A percentile compares a stretch with the other conserved stretches of the same genome.
Evolutionary conservation across 257 asterid genomes (phyloP).

Genomic region (Solanum chiquidenum): DNA sequence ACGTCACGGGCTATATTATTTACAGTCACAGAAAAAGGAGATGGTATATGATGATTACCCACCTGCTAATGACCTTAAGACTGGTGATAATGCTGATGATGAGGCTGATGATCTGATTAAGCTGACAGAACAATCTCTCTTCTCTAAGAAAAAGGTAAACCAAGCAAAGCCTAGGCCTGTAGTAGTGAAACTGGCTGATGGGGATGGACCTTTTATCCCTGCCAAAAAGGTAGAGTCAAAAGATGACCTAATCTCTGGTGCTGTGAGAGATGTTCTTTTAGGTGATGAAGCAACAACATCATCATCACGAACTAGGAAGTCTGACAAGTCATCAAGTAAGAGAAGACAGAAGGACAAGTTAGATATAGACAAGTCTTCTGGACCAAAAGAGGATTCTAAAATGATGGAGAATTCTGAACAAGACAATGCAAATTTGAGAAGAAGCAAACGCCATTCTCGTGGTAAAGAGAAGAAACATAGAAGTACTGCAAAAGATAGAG

Average conservation of each 20-base stretch:
- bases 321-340: conserved; percentile 32
- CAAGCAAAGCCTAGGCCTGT: conserved; percentile 73
- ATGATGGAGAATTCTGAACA: conserved; percentile 19
- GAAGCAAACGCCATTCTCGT: conserved; percentile 33
- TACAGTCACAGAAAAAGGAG: conserved; percentile 48
- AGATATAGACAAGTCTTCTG: conserved; percentile 10
- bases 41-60: conserved; percentile 44
- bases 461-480: conserved; percentile 50
- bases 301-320: conserved; percentile 27
- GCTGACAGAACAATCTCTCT: conserved; percentile 67
- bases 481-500: conserved; percentile 35
- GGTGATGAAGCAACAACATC: conserved; percentile 68
- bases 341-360: conserved; percentile 29
- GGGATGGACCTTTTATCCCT: conserved; percentile 23
- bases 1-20: conserved; percentile 79
- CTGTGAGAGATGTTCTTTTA: conserved; percentile 74
- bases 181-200: conserved; percentile 82
- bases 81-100: conserved; percentile 25
- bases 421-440: conserved; percentile 26
- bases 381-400: conserved; percentile 9
- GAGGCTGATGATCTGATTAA: conserved; percentile 52
- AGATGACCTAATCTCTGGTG: conserved; percentile 63
- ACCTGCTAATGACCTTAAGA: conserved; percentile 56
- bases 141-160: conserved; percentile 41
- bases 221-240: conserved; percentile 28